Evolutionary conservation across 176 grass and related monocot genomes (phyloP).

Genomic region (Pontederia crassipes): DNA sequence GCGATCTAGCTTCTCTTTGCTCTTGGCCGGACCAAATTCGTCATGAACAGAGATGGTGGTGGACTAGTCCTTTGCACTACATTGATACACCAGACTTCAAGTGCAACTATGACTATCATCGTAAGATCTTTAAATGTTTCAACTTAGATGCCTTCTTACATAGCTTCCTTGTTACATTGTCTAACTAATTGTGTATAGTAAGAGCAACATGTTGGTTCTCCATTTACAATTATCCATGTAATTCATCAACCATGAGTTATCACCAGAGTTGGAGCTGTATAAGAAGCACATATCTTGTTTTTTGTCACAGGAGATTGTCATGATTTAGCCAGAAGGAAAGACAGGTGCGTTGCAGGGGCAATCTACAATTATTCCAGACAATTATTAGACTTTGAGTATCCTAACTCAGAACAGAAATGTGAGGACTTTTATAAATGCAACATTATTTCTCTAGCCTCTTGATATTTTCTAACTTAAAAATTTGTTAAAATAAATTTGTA

Average conservation of each 20-base stretch:
- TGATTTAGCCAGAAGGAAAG: slow-evolving; percentile 12
- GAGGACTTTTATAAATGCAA: neutral
- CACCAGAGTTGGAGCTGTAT: neutral
- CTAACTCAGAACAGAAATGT: slow-evolving; percentile 3
- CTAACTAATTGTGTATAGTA: neutral
- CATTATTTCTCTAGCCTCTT: neutral
- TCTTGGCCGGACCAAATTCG: slow-evolving; percentile 11
- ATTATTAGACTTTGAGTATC: neutral
- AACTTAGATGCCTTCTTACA: neutral
- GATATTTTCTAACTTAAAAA: too few species aligned
- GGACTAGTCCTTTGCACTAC: slow-evolving; percentile 12
- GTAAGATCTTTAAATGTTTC: neutral
- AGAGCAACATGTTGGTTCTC: neutral
- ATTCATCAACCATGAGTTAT: neutral
- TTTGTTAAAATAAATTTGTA: neutral
- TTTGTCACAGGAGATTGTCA: slow-evolving; percentile 7
- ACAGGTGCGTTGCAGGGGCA: slow-evolving; percentile 12
- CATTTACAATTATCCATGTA: neutral
- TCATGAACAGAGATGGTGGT: neutral
- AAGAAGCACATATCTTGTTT: neutral
- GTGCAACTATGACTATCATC: slow-evolving; percentile 11
- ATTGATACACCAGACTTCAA: slow-evolving; percentile 17
- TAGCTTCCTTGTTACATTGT: too few species aligned
- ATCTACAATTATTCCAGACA: slow-evolving; percentile 9
- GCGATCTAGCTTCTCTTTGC: slow-evolving; percentile 12